Evolutionary conservation across 176 grass and related monocot species (phyloP).

Genomic region (Oryza meyeriana): DNA sequence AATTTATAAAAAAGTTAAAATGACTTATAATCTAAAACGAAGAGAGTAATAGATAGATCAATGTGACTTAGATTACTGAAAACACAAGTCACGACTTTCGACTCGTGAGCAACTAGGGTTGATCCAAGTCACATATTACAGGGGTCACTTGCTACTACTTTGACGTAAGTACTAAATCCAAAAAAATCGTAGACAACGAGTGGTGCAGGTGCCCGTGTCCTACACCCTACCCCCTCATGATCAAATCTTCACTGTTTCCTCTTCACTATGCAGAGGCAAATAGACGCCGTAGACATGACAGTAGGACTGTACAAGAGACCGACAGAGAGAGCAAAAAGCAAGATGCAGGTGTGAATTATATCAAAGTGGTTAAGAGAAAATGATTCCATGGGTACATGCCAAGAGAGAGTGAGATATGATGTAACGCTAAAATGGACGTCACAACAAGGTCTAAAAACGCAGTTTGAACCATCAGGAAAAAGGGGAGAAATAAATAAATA

Average conservation of each 20-base stretch:
- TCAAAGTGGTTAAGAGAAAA: slow-evolving; percentile 52
- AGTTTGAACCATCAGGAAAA: slow-evolving; percentile 31
- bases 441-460: slow-evolving; percentile 34
- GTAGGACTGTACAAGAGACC: not conserved
- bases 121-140: not conserved
- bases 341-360: not conserved
- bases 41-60: not conserved
- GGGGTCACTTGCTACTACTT: not conserved
- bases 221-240: not conserved
- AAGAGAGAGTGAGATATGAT: slow-evolving; percentile 9
- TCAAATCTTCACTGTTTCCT: not conserved
- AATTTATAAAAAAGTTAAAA: too few species aligned
- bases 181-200: not conserved
- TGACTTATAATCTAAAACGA: too few species aligned
- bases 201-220: slow-evolving; percentile 42
- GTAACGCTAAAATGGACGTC: slow-evolving; percentile 32
- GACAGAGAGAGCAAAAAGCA: not conserved
- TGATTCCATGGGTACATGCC: slow-evolving; percentile 3
- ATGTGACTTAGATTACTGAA: not conserved
- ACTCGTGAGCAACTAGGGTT: not conserved
- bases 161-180: slow-evolving; percentile 19
- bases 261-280: not conserved
- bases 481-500: not conserved
- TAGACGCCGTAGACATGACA: not conserved
- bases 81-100: slow-evolving; percentile 26